A percentile compares a stretch with the other conserved stretches of the same genome.
These are phyloP conservation scores for Hypomontagnella monticulosa DNA, from an alignment of 495 filamentous ascomycete genomes.

Conservation along the genomic window DNA sequence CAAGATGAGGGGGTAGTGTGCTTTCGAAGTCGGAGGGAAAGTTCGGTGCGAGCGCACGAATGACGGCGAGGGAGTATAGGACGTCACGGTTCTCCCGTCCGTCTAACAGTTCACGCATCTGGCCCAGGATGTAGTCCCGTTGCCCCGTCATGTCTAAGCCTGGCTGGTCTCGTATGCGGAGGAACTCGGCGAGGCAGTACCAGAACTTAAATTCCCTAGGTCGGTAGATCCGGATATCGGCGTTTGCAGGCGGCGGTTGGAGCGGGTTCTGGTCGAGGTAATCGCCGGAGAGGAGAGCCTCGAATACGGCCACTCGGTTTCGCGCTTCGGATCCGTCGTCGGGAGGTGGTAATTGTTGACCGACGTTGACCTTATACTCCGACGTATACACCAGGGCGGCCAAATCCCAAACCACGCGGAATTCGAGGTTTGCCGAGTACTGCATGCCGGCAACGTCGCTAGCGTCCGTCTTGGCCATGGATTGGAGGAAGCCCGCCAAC, in stretches of 20 bases:
- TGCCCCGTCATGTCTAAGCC: constrained; percentile 62
- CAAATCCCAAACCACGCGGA: constrained; percentile 76
- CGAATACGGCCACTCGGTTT: constrained; percentile 75
- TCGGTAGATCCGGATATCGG: constrained; percentile 61
- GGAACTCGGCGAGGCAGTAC: constrained; percentile 75
- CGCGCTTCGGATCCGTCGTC: constrained; percentile 70
- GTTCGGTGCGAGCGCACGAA: constrained; percentile 74
- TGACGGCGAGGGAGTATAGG: constrained; percentile 86
- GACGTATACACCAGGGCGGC: constrained; percentile 53
- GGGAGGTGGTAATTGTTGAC: constrained; percentile 38
- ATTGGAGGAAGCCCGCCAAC: constrained; percentile 67
- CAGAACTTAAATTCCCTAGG: constrained; percentile 81
- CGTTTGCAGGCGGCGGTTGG: constrained; percentile 48
- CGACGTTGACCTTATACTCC: constrained; percentile 44
- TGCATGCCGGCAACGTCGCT: constrained; percentile 69
- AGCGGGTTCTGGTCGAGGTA: constrained; percentile 69
- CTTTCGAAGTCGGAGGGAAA: constrained; percentile 70
- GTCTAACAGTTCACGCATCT: constrained; percentile 74
- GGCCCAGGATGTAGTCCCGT: constrained; percentile 70
- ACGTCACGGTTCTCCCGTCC: constrained; percentile 90
- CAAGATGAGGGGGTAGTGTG: constrained; percentile 67
- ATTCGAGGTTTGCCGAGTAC: constrained; percentile 71
- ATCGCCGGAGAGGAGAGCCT: constrained; percentile 75
- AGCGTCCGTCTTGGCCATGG: constrained; percentile 49
- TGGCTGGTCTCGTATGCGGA: constrained; percentile 67